Conservation (phyloP, 345 rosid genomes). For the Cochlearia excelsa region DNA sequence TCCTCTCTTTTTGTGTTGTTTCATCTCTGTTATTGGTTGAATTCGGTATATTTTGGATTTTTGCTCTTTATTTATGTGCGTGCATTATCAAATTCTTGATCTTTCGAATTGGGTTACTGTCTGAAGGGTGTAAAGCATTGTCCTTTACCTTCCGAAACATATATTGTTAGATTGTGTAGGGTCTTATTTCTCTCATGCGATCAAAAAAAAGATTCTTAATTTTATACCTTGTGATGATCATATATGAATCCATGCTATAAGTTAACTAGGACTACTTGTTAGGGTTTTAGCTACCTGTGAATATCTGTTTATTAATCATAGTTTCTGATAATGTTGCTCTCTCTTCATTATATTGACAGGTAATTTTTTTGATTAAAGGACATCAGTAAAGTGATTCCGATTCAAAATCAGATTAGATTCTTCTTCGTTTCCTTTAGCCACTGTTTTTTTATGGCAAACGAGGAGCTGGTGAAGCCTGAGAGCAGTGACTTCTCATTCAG, state of each 20-base stretch:
- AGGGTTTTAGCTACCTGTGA: background rate
- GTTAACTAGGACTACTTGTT: too few species aligned
- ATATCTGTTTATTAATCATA: background rate
- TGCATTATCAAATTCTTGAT: conserved; percentile 15
- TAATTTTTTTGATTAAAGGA: background rate
- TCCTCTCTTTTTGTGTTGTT: background rate
- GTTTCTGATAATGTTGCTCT: conserved; percentile 1
- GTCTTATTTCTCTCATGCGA: background rate
- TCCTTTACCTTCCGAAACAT: background rate
- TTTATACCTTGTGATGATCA: background rate
- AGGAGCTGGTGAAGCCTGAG: conserved; percentile 31
- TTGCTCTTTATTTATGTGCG: background rate
- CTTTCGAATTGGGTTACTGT: background rate
- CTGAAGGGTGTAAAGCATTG: background rate
- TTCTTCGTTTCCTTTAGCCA: background rate
- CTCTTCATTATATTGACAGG: conserved; percentile 15
- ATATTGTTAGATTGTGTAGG: background rate
- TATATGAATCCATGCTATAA: background rate
- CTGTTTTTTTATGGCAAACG: conserved; percentile 28
- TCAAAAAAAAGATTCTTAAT: background rate
- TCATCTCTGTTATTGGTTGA: conserved; percentile 4
- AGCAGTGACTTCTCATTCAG: conserved; percentile 25
- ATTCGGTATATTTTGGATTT: background rate
- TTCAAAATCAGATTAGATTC: background rate
- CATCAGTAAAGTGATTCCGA: background rate